These are phyloP conservation scores for Myxozyma udenii DNA, from an alignment of 805 yeast species.

Conservation along the genomic window DNA sequence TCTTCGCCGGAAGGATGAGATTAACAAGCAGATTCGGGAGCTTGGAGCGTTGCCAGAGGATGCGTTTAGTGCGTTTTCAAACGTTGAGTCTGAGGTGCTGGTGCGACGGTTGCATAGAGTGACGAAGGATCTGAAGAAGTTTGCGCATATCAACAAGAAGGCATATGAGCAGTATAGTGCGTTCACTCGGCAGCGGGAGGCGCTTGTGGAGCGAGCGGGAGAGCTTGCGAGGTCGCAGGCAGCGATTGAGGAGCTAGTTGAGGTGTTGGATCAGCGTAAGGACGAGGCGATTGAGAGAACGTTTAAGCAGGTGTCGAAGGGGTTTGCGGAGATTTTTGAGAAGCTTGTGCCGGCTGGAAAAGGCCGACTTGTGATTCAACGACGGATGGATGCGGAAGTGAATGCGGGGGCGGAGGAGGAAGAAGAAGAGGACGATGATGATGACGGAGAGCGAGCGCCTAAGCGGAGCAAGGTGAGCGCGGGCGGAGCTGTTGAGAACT, in stretches of 20 bases:
- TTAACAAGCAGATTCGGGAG: constrained; percentile 69
- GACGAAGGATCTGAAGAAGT: constrained; percentile 57
- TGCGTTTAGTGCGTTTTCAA: constrained; percentile 53
- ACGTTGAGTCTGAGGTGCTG: constrained; percentile 51
- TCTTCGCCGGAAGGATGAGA: constrained; percentile 61
- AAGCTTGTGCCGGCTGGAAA: constrained; percentile 78
- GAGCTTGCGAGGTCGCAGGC: constrained; percentile 68
- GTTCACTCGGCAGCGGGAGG: constrained; percentile 70
- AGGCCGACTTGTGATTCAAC: constrained; percentile 69
- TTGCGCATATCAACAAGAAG: constrained; percentile 78
- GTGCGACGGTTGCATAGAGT: constrained; percentile 51
- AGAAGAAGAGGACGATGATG: constrained; percentile 33
- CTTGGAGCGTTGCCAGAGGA: constrained; percentile 89
- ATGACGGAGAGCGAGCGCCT: background rate
- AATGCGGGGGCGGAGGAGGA: constrained; percentile 30
- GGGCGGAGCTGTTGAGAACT: constrained; percentile 48
- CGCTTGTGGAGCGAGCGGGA: constrained; percentile 57
- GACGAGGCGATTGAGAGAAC: constrained; percentile 77
- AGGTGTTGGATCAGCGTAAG: constrained; percentile 69
- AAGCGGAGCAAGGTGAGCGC: background rate
- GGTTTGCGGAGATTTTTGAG: constrained; percentile 72
- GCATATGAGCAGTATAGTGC: constrained; percentile 79
- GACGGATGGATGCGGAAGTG: constrained; percentile 34
- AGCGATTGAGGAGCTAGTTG: constrained; percentile 70
- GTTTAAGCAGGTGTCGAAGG: constrained; percentile 68